Conservation (phyloP, 139 green algal species). For the Yamagishiella unicocca region DNA sequence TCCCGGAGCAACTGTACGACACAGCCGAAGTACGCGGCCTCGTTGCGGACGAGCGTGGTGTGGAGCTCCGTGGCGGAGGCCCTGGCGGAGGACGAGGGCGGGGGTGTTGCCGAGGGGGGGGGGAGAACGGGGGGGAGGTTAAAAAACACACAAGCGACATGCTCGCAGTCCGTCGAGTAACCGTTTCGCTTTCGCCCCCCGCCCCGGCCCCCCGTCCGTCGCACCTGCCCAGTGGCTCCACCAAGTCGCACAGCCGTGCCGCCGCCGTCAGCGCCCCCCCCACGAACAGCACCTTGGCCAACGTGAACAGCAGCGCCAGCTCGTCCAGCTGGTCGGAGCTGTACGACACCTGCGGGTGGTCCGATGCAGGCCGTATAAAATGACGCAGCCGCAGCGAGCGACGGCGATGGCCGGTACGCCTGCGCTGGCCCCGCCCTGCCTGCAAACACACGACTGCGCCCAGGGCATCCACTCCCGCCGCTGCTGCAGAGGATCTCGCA, state of each 20-base stretch:
- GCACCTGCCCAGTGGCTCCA: conserved; percentile 29
- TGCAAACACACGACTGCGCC: too few relatives aligned
- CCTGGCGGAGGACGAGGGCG: background rate
- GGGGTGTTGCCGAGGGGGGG: too few relatives aligned
- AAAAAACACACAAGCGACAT: background rate
- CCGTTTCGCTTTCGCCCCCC: background rate
- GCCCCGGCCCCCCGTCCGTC: background rate
- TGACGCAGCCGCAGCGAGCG: too few relatives aligned
- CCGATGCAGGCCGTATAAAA: too few relatives aligned
- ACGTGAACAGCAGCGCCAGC: conserved; percentile 73
- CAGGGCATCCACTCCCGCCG: too few relatives aligned
- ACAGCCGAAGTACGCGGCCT: conserved; percentile 87
- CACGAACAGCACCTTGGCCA: conserved; percentile 76
- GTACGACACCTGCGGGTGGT: conserved; percentile 65
- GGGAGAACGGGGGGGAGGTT: background rate
- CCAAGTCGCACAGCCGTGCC: background rate
- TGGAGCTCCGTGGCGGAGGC: conserved; percentile 73
- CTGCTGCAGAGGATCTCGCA: too few relatives aligned
- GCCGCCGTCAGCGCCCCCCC: conserved; percentile 66
- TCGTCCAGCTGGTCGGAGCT: conserved; percentile 68
- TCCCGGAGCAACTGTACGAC: conserved; percentile 69
- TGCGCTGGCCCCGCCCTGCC: too few relatives aligned
- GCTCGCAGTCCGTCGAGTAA: background rate
- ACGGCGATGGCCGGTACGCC: too few relatives aligned
- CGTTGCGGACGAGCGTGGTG: conserved; percentile 85